These are phyloP conservation scores for Termitomyces sp. DNA, from an alignment of 768 basidiomycete genomes.

Conservation along the genomic window DNA sequence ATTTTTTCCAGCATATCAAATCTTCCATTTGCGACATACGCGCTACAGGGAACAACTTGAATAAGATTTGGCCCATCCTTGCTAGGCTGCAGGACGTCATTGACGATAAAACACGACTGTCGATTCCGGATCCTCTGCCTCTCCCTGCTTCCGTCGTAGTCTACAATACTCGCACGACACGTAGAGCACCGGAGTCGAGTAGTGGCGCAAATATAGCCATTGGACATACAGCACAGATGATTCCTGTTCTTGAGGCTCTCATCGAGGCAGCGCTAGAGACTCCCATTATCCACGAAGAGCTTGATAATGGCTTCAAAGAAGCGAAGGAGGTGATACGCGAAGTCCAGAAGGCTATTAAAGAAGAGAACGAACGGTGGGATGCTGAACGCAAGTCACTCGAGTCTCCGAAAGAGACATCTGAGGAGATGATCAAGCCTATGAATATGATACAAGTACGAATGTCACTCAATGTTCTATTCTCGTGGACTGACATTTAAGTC, in stretches of 20 bases:
- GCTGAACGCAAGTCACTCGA: slow-evolving; percentile 33
- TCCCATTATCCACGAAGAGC: slow-evolving; percentile 46
- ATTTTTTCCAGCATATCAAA: slow-evolving; percentile 32
- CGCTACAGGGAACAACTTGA: slow-evolving; percentile 49
- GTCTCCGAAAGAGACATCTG: slow-evolving; percentile 6
- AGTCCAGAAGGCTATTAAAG: slow-evolving; percentile 47
- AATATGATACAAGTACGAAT: slow-evolving; percentile 6
- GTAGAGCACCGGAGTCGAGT: slow-evolving; percentile 25
- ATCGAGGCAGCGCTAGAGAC: slow-evolving; percentile 48
- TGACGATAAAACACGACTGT: slow-evolving; percentile 1
- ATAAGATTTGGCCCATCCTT: slow-evolving; percentile 60
- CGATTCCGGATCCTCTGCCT: slow-evolving; percentile 59
- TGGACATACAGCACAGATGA: slow-evolving; percentile 54
- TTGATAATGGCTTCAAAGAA: slow-evolving; percentile 56
- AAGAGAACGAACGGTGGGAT: slow-evolving; percentile 60
- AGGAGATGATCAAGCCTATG: slow-evolving; percentile 18
- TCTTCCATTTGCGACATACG: slow-evolving; percentile 50
- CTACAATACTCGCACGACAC: slow-evolving; percentile 46
- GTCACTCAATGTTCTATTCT: background rate
- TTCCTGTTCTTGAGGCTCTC: slow-evolving; percentile 63
- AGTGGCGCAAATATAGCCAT: slow-evolving; percentile 13
- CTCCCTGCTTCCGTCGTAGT: slow-evolving; percentile 38
- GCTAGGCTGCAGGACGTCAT: slow-evolving; percentile 38
- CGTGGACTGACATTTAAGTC: background rate
- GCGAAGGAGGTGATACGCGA: slow-evolving; percentile 51